phyloP scores from a whole-genome alignment of 2,329 filamentous ascomycete genomes.

The Aureobasidium sp. region DNA sequence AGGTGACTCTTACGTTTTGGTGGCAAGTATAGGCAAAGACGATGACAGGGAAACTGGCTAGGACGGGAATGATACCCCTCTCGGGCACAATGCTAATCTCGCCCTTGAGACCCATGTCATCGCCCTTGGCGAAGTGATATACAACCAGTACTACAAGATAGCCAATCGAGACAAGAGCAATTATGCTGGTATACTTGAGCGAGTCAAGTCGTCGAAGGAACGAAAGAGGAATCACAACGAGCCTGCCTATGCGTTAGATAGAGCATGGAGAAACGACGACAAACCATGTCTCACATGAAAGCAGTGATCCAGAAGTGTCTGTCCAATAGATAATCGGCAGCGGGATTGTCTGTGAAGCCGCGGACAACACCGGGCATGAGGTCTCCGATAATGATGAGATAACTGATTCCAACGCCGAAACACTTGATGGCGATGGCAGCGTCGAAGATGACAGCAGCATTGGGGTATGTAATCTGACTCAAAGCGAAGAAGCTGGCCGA shows the following conservation, averaged over 20 bases:
- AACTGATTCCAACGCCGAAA: constrained; percentile 94
- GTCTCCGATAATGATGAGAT: constrained; percentile 97
- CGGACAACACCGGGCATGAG: constrained; percentile 90
- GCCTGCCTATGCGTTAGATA: constrained; percentile 41
- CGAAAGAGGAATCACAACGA: constrained; percentile 87
- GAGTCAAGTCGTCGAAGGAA: constrained; percentile 89
- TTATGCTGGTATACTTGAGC: constrained; percentile 90
- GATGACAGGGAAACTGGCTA: constrained; percentile 87
- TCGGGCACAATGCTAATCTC: constrained; percentile 70
- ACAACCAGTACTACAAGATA: constrained; percentile 91
- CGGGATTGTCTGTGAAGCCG: constrained; percentile 61
- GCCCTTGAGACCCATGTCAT: constrained; percentile 66
- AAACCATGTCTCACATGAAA: constrained; percentile 64
- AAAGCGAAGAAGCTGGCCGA: constrained; percentile 91
- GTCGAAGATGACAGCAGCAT: constrained; percentile 91
- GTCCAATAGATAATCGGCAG: constrained; percentile 71
- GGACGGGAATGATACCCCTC: constrained; percentile 67
- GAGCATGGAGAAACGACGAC: background rate
- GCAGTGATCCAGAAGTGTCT: constrained; percentile 96
- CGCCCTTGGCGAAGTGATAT: constrained; percentile 76
- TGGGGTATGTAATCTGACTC: constrained; percentile 93
- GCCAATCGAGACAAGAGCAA: constrained; percentile 86
- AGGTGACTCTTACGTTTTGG: constrained; percentile 64
- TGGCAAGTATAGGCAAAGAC: constrained; percentile 99
- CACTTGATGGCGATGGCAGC: constrained; percentile 95